Percentiles rank a stretch among this genome's conserved stretches.
Conservation (phyloP, 768 basidiomycete species). For the Lactarius hatsudake region DNA sequence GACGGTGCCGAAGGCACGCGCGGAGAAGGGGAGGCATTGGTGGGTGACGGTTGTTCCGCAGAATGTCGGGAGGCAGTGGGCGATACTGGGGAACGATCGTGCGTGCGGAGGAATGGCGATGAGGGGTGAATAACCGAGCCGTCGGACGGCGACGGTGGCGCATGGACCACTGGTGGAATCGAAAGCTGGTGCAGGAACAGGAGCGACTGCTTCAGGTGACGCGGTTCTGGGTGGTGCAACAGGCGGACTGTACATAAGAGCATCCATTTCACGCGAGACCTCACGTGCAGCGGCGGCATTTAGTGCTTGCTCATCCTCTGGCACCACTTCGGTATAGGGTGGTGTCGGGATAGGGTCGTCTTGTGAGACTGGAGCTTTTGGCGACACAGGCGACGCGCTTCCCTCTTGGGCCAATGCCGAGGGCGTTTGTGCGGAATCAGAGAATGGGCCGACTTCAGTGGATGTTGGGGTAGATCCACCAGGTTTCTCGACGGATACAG, state of each 20-base stretch:
- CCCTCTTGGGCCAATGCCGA: background rate
- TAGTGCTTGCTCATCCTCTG: constrained; percentile 50
- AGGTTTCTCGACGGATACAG: background rate
- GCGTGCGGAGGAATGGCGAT: constrained; percentile 26
- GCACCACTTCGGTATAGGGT: constrained; percentile 28
- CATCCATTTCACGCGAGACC: constrained; percentile 61
- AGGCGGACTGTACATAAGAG: constrained; percentile 44
- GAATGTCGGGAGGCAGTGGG: constrained; percentile 11
- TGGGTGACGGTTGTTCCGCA: constrained; percentile 1
- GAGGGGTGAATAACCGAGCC: constrained; percentile 28
- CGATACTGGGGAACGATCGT: constrained; percentile 12
- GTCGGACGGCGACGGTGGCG: constrained; percentile 31
- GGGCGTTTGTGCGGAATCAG: background rate
- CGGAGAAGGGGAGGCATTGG: background rate
- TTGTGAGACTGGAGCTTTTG: background rate
- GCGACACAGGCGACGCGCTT: background rate
- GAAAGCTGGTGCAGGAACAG: constrained; percentile 43
- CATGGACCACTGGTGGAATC: constrained; percentile 32
- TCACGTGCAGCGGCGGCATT: constrained; percentile 69
- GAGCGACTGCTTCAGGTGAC: constrained; percentile 27
- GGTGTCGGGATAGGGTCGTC: constrained; percentile 17
- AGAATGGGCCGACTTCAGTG: background rate
- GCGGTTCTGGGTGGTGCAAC: constrained; percentile 20
- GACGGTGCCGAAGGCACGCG: background rate
- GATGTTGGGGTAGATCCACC: background rate